A percentile compares a stretch with the other conserved stretches of the same genome.
phyloP scores from a whole-genome alignment of 202 grass and related monocot species.

The Zizania palustris region DNA sequence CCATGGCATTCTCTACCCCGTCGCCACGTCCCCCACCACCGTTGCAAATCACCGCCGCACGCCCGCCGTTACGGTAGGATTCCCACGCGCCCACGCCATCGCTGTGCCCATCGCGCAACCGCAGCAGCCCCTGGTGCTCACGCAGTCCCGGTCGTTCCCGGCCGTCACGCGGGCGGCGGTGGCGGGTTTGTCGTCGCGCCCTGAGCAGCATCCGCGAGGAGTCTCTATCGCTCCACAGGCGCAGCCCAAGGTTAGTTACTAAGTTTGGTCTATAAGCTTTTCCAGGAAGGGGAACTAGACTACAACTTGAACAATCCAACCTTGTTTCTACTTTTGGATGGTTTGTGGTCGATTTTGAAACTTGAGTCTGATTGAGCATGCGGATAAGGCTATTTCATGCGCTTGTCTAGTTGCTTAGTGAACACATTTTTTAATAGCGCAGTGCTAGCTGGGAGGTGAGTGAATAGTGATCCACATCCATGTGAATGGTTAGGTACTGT shows the following conservation, averaged over 20 bases:
- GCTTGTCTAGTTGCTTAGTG: conserved; percentile 8
- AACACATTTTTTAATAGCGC: background rate
- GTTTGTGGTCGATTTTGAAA: background rate
- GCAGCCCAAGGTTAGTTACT: conserved; percentile 65
- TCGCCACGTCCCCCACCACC: conserved; percentile 35
- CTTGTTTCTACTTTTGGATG: background rate
- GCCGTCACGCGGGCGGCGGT: conserved; percentile 41
- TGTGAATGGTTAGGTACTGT: background rate
- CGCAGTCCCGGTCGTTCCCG: conserved; percentile 43
- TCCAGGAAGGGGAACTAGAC: conserved; percentile 3
- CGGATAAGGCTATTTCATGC: background rate
- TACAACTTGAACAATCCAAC: conserved; percentile 4
- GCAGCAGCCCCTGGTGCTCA: conserved; percentile 28
- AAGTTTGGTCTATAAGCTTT: background rate
- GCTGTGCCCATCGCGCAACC: conserved; percentile 41
- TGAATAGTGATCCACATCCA: background rate
- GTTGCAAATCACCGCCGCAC: conserved; percentile 26
- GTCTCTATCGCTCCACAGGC: conserved; percentile 51
- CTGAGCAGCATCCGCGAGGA: conserved; percentile 49
- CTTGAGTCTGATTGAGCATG: background rate
- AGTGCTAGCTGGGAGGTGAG: background rate
- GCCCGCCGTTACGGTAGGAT: conserved; percentile 30
- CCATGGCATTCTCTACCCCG: conserved; percentile 68
- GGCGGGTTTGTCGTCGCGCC: conserved; percentile 28
- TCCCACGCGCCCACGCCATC: conserved; percentile 42